phyloP scores from a whole-genome alignment of 306 rosid species.

The Glycine tomentella region DNA sequence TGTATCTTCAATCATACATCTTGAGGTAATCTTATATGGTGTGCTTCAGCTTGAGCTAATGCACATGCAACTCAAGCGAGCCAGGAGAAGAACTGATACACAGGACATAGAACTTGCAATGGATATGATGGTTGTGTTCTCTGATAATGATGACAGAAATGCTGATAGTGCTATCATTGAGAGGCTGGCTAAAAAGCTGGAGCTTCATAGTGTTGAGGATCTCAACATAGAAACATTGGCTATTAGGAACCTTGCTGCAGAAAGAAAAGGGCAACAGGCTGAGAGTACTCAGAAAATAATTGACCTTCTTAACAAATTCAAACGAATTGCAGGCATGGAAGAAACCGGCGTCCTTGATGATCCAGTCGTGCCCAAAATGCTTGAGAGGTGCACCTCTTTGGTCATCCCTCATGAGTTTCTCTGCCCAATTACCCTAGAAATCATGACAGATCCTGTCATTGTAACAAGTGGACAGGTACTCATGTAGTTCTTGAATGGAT shows the following conservation, averaged over 20 bases:
- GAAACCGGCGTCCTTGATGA: constrained; percentile 54
- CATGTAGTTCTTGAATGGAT: constrained; percentile 2
- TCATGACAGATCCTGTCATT: constrained; percentile 94
- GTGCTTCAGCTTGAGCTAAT: constrained; percentile 80
- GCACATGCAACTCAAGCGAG: constrained; percentile 78
- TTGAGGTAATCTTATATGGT: constrained; percentile 34
- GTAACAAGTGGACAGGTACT: constrained; percentile 89
- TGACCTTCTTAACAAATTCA: constrained; percentile 68
- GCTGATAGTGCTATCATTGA: constrained; percentile 74
- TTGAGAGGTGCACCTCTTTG: constrained; percentile 61
- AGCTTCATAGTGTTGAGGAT: constrained; percentile 69
- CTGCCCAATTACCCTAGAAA: constrained; percentile 85
- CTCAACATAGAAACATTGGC: constrained; percentile 72
- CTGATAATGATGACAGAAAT: constrained; percentile 67
- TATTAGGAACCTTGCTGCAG: constrained; percentile 59
- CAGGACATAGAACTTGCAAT: constrained; percentile 95
- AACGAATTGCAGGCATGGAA: constrained; percentile 67
- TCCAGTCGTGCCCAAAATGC: constrained; percentile 55
- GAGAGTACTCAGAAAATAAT: constrained; percentile 67
- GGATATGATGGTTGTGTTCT: constrained; percentile 86
- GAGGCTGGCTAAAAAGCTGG: constrained; percentile 79
- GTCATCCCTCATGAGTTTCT: constrained; percentile 89
- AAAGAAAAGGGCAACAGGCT: constrained; percentile 62
- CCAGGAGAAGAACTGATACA: constrained; percentile 72
- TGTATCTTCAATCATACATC: no score